Conservation (phyloP, 2,329 filamentous ascomycete genomes). For the Metarhizium rileyi region DNA sequence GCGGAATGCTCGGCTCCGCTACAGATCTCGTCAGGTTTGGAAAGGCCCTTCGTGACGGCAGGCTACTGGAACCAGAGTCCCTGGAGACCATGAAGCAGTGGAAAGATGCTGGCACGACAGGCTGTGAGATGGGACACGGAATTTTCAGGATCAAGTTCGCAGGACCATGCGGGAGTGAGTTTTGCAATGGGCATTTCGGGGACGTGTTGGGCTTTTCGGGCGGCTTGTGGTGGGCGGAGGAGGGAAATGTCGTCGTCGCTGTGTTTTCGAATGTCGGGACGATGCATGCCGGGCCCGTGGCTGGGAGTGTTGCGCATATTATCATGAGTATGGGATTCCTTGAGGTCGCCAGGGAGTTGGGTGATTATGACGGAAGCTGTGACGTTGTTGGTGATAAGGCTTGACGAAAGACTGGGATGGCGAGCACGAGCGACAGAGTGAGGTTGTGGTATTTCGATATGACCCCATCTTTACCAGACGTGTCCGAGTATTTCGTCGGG, state of each 20-base stretch:
- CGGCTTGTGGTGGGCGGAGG: constrained; percentile 8
- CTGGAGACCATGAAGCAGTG: constrained; percentile 7
- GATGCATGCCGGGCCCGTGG: constrained; percentile 6
- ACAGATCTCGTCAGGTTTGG: constrained; percentile 8
- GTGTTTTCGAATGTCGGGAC: constrained; percentile 8
- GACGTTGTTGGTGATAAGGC: too few species aligned
- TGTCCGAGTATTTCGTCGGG: too few species aligned
- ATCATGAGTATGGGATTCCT: constrained; percentile 4
- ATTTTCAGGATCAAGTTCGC: constrained; percentile 6
- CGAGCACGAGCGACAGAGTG: too few species aligned
- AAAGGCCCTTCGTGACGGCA: constrained; percentile 8
- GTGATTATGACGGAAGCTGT: neutral
- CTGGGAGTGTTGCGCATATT: constrained; percentile 6
- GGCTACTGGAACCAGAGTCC: constrained; percentile 5
- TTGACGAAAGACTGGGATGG: too few species aligned
- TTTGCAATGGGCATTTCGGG: constrained; percentile 8
- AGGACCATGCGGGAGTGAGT: neutral
- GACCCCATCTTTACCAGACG: too few species aligned
- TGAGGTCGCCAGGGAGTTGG: neutral
- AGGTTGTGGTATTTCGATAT: too few species aligned
- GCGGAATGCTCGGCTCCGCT: constrained; percentile 8
- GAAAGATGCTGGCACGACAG: constrained; percentile 1
- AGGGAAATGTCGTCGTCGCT: constrained; percentile 5
- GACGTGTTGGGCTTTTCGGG: constrained; percentile 8
- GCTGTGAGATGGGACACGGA: constrained; percentile 8